These are phyloP conservation scores for Rhododendron henanense DNA, from an alignment of 148 eudicot genomes.

Conservation along the genomic window DNA sequence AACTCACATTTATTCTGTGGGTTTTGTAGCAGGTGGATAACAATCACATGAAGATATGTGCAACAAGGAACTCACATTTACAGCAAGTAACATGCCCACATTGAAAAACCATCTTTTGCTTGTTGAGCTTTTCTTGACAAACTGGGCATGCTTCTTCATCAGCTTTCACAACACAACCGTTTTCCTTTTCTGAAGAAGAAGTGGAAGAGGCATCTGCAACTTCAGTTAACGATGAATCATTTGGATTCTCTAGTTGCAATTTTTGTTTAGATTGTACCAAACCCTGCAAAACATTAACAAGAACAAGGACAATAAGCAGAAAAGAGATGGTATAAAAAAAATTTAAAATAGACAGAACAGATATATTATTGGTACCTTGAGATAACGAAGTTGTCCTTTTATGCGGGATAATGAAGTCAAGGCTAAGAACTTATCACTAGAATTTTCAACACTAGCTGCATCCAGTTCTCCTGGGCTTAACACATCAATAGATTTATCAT, in stretches of 20 bases:
- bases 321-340: neutral
- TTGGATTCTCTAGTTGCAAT: conserved; percentile 17
- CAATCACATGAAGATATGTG: neutral
- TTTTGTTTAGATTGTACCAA: conserved; percentile 59
- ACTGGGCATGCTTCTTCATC: conserved; percentile 73
- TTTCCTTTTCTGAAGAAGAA: conserved; percentile 20
- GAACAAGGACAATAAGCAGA: neutral
- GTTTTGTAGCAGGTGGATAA: neutral
- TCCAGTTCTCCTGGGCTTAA: conserved; percentile 79
- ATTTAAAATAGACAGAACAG: neutral
- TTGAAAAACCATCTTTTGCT: conserved; percentile 89
- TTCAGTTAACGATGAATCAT: conserved; percentile 20
- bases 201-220: conserved; percentile 11
- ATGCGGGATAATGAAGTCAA: conserved; percentile 57
- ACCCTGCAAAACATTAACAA: conserved; percentile 43
- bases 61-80: conserved; percentile 64
- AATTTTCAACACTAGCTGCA: conserved; percentile 61
- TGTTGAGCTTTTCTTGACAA: conserved; percentile 78
- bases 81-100: conserved; percentile 90
- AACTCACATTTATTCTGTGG: conserved; percentile 62
- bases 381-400: conserved; percentile 87
- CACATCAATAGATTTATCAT: conserved; percentile 75
- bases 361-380: conserved; percentile 48
- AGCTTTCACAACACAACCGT: conserved; percentile 19
- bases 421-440: conserved; percentile 77